Evolutionary conservation across 768 basidiomycete species (phyloP), one percentile per base, ranked within the genome.

Genomic region (Lyophyllum atratum): DNA sequence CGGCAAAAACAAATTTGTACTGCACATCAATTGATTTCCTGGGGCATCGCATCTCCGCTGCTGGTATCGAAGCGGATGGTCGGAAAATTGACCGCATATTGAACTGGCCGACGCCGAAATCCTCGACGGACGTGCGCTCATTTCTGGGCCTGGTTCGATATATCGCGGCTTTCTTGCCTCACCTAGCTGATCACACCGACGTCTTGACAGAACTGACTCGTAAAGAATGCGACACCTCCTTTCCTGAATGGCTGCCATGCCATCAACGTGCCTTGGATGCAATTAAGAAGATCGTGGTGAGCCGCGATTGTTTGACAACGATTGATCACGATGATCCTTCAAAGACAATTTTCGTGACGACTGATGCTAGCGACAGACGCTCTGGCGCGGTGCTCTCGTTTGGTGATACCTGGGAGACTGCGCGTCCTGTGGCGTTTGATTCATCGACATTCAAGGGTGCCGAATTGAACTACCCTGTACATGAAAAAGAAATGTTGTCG

Each of bases 281-380:
- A 0, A 68, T 76, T 19, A 76, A 75, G 40, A 6, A 57, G 0
- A 46, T 74, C 0, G 71, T 75, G 0, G 24, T 62, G 6, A 56
- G 65, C 15, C 34, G 54, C 1, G 60, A 66, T 0, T 74, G 70
- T 47, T 29, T 59, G 1, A 65, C 26, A 55, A 67, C 9, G 55
- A 46, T 46, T 46, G 45, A 46, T 25, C 45, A 46, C 22, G 11
- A 46, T 21, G 65, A 40, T 10, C 11, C 61, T 3, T 44, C 62
- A 0, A 69, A 72, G 44, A 39, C 59, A 3, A 71, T 24, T 74
- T 39, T 74, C 68, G 72, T 55, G 69, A 72, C 0, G 66, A 62
- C 70, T 40, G 40, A 71, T 40, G 39, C 39, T n/a, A 40, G 39
- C 15, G 17, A 40, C n/a, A 2, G 17, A 3, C 17, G 17, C n/a